A percentile compares a stretch with the other conserved stretches of the same genome.
Conservation (phyloP, 148 eudicot genomes). For the Camellia granthamiana region DNA sequence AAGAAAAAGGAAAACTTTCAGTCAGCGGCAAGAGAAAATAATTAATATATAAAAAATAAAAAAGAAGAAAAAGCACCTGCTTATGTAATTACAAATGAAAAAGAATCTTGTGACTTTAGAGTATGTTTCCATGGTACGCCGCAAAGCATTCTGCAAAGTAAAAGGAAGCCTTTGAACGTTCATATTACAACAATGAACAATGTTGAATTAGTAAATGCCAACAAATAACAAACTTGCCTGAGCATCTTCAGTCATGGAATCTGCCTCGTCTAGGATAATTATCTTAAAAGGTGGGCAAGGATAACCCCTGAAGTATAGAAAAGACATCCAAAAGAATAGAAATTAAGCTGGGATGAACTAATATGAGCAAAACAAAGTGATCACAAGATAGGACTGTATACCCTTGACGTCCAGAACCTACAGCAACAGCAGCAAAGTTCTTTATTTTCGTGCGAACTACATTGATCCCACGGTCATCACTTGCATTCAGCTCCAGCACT, state of each 20-base stretch:
- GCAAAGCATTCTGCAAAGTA: constrained; percentile 76
- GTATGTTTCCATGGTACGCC: constrained; percentile 97
- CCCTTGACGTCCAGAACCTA: constrained; percentile 72
- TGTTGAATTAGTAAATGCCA: not conserved
- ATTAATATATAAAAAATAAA: not conserved
- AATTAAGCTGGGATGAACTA: constrained; percentile 1
- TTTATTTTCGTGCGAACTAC: constrained; percentile 97
- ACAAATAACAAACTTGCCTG: constrained; percentile 49
- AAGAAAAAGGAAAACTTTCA: too few species aligned
- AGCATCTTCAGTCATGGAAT: constrained; percentile 99
- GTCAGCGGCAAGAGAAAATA: not conserved
- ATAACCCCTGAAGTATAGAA: constrained; percentile 50
- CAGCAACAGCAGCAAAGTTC: constrained; percentile 91
- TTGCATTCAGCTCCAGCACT: constrained; percentile 96
- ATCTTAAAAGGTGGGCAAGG: constrained; percentile 95
- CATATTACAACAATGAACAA: not conserved
- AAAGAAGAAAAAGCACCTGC: constrained; percentile 55
- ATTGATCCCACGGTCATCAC: constrained; percentile 98
- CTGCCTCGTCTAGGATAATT: constrained; percentile 93
- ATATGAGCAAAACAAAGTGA: constrained; percentile 15
- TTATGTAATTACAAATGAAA: constrained; percentile 93
- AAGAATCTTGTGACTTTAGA: constrained; percentile 96
- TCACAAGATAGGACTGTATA: constrained; percentile 22
- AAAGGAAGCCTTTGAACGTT: not conserved
- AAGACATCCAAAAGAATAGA: not conserved